phyloP scores from a whole-genome alignment of 1,284 basidiomycete species.

The Pascua guehoae region DNA sequence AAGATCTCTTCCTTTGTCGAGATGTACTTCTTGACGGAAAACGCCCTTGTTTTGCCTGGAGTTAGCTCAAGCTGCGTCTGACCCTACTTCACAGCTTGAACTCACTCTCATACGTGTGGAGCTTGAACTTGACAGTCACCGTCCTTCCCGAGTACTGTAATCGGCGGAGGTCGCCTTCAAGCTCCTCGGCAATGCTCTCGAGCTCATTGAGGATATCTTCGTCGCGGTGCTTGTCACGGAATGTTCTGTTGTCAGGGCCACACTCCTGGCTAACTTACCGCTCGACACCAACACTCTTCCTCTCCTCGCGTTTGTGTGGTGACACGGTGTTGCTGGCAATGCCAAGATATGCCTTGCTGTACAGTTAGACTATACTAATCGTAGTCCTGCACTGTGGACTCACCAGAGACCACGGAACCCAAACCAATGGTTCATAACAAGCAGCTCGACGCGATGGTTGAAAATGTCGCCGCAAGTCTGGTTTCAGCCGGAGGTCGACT shows the following conservation, averaged over 20 bases:
- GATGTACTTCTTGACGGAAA: slow-evolving; percentile 70
- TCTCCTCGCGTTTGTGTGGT: slow-evolving; percentile 68
- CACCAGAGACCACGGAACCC: slow-evolving; percentile 66
- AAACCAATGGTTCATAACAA: slow-evolving; percentile 79
- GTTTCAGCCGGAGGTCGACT: neutral
- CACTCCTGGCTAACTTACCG: slow-evolving; percentile 53
- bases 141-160: slow-evolving; percentile 50
- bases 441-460: slow-evolving; percentile 64
- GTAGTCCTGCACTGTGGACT: slow-evolving; percentile 21
- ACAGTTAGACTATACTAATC: neutral
- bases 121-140: slow-evolving; percentile 49
- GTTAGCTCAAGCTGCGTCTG: slow-evolving; percentile 5
- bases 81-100: neutral
- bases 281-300: slow-evolving; percentile 87
- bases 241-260: slow-evolving; percentile 58
- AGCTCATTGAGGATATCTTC: slow-evolving; percentile 69
- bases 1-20: slow-evolving; percentile 72
- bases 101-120: slow-evolving; percentile 47
- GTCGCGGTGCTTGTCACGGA: slow-evolving; percentile 62
- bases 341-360: slow-evolving; percentile 66
- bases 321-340: slow-evolving; percentile 76
- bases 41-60: slow-evolving; percentile 74
- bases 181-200: slow-evolving; percentile 70
- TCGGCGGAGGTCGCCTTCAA: slow-evolving; percentile 69
- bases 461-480: slow-evolving; percentile 85